A percentile compares a stretch with the other conserved stretches of the same genome.
Conservation (phyloP, 306 rosid species). For the Boehmeria nivea region DNA sequence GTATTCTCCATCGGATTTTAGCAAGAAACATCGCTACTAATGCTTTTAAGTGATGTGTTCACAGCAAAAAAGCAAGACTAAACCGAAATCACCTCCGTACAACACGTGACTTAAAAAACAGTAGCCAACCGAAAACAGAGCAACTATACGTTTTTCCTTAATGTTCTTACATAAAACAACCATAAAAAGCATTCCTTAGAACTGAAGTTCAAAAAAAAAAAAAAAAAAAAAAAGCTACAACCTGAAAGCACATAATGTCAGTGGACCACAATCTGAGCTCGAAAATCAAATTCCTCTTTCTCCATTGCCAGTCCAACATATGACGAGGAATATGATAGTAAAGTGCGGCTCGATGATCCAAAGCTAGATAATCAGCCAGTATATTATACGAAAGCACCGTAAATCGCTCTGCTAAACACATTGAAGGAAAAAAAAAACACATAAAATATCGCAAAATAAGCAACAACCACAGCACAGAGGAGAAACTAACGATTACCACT, state of each 20-base stretch:
- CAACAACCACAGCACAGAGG: not conserved
- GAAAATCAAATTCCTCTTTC: constrained; percentile 54
- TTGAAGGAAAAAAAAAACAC: constrained; percentile 6
- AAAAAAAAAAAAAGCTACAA: not conserved
- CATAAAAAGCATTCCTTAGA: too few relatives aligned
- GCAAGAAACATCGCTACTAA: too few relatives aligned
- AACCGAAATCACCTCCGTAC: too few relatives aligned
- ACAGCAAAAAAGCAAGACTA: too few relatives aligned
- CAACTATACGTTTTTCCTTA: too few relatives aligned
- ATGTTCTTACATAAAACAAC: too few relatives aligned
- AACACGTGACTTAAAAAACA: too few relatives aligned
- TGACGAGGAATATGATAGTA: constrained; percentile 64
- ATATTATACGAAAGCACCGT: constrained; percentile 76
- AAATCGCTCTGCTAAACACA: constrained; percentile 55
- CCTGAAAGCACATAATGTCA: constrained; percentile 94
- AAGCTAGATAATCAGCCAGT: constrained; percentile 82
- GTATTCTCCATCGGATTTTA: too few relatives aligned
- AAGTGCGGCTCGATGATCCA: constrained; percentile 56
- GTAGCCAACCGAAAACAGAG: too few relatives aligned
- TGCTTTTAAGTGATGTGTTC: too few relatives aligned
- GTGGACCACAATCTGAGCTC: constrained; percentile 91
- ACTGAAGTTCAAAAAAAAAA: too few relatives aligned
- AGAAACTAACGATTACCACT: constrained; percentile 35
- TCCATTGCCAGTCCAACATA: constrained; percentile 81
- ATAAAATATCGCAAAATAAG: not conserved